A percentile compares a stretch with the other conserved stretches of the same genome.
phyloP scores from a whole-genome alignment of 495 filamentous ascomycete genomes.

The Penicillium manginii region DNA sequence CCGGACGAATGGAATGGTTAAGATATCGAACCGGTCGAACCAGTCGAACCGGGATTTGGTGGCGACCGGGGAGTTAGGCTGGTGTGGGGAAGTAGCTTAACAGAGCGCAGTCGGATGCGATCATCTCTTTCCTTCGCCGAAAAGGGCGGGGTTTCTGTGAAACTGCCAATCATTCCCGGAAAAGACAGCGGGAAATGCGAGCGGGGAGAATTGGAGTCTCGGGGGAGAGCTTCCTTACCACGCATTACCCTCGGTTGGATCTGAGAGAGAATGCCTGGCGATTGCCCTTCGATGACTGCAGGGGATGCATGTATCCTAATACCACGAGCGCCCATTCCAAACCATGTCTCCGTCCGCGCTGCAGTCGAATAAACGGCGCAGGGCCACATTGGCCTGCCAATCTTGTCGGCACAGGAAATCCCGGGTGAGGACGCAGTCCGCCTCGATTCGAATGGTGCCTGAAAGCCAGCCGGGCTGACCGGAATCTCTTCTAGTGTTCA shows the following conservation, averaged over 20 bases:
- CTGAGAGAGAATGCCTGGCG: background rate
- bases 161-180: background rate
- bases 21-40: background rate
- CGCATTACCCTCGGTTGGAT: background rate
- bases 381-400: conserved; percentile 1
- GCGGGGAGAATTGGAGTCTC: background rate
- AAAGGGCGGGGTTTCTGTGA: background rate
- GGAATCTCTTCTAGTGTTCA: background rate
- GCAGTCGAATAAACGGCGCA: conserved; percentile 1
- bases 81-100: background rate
- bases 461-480: background rate
- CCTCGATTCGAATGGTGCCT: background rate
- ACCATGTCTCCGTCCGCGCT: background rate
- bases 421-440: background rate
- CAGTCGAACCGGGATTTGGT: background rate
- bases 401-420: conserved; percentile 1
- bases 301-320: conserved; percentile 1
- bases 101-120: background rate
- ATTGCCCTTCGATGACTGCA: background rate
- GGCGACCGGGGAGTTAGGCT: background rate
- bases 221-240: background rate
- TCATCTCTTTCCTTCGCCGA: conserved; percentile 1
- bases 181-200: background rate
- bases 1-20: background rate
- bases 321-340: conserved; percentile 1